A percentile compares a stretch with the other conserved stretches of the same genome.
Evolutionary conservation across 306 rosid genomes (phyloP).

Genomic region (Arachis stenosperma): DNA sequence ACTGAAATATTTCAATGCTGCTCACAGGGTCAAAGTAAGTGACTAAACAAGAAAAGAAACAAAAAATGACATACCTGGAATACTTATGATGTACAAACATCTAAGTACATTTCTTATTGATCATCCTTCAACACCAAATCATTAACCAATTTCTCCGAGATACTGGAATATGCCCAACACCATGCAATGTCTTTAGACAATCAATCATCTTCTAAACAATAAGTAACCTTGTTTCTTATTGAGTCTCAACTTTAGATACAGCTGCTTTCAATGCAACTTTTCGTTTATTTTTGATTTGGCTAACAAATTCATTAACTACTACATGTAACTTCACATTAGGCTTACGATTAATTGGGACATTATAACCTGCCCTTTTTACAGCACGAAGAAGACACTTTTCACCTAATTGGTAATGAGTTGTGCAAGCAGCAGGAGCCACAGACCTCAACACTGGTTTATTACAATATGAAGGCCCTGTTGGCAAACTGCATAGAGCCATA

Average conservation of each 20-base stretch:
- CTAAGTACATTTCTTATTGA: constrained; percentile 29
- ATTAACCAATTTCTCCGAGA: constrained; percentile 35
- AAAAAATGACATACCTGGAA: constrained; percentile 21
- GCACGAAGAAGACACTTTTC: constrained; percentile 56
- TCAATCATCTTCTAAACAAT: constrained; percentile 30
- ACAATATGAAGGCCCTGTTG: constrained; percentile 53
- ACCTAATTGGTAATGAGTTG: constrained; percentile 46
- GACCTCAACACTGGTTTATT: constrained; percentile 57
- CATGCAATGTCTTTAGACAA: constrained; percentile 45
- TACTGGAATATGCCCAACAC: constrained; percentile 40
- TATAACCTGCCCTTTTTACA: constrained; percentile 50
- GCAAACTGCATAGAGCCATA: constrained; percentile 48
- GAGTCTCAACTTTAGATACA: constrained; percentile 41
- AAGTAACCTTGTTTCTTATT: constrained; percentile 35
- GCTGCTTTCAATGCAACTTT: constrained; percentile 39
- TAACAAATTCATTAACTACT: constrained; percentile 47
- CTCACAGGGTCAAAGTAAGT: constrained; percentile 11
- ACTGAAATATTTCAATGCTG: constrained; percentile 1
- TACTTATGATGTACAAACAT: constrained; percentile 39
- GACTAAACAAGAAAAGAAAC: neutral
- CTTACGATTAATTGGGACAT: constrained; percentile 41
- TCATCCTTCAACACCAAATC: constrained; percentile 42
- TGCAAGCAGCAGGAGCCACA: constrained; percentile 50
- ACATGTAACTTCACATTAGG: constrained; percentile 47
- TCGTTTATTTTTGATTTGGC: constrained; percentile 54